Base-by-base conservation (phyloP, 2,329 filamentous ascomycete genomes). In the Cordyceps sp. region DNA sequence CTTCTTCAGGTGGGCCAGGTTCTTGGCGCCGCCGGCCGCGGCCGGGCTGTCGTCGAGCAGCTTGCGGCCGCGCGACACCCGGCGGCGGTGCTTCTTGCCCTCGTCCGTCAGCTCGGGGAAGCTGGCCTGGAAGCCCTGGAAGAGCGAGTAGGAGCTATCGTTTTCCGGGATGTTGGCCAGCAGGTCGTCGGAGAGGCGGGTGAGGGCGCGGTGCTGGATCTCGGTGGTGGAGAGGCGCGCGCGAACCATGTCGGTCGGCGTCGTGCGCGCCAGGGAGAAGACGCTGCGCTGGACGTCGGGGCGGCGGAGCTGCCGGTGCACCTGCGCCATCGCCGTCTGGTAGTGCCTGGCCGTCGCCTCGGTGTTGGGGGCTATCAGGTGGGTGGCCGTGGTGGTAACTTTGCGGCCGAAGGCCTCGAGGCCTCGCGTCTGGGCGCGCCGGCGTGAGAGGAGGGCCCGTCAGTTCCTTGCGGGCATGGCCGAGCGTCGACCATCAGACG, bases 81-180 rank as follows among this genome's bases (percentile, higher is more conserved):
- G 73, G 43, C 81, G 70, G 32, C 76, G 71, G 43, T 73, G 70
- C 51, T 78, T 81, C 50, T 78, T 76, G 42, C 69, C 71, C 39
- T 78, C 71, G 13, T 90, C 80, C 5, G 63, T 64, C 40, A 71
- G 55, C 39, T 76, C 71, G 3, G 86, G 86, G 39, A 93, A 66
- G 40, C 76, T 86, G 30, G 88, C 90, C 58, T 93, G 78, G 55
- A 98, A 98, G 42, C 90, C 90, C 54, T 98, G 83, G 54, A 98
- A 96, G 28, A 98, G 66, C 26, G 86, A 94, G 59, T 93, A 98
- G 13, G 75, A 64, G 55, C 82, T 92, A 16, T 78, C 75, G 49
- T 78, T 70, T 37, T 93, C 84, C 43, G 90, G 90, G 31, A 94
- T 88, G 51, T 93, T 86, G 42, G 65, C 64, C 29, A 98, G 71